Base-by-base conservation (phyloP, 169 alveolate species). In the Plasmodium malariae region DNA sequence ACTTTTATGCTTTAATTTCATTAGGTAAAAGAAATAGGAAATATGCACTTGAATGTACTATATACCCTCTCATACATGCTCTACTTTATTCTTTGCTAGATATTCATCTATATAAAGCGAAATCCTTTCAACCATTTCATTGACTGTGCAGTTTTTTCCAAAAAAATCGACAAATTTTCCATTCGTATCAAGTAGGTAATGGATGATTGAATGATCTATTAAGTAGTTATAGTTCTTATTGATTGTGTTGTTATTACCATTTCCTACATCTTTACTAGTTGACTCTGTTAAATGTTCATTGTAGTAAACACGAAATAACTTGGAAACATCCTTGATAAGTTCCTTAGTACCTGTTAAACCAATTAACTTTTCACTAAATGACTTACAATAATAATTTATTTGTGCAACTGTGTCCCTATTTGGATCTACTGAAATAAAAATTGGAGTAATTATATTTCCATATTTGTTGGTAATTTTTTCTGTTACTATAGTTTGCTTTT, bases 151-250 rank as follows among this genome's bases (percentile, higher is more conserved):
- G 71, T 96, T 96, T 87, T 96, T 96, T 37, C 98, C 98, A 63
- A 94, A 96, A 91, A 96, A 95, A 70, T 96, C 98, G 19, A 96
- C 91, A 76, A 96, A 95, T 71, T 94, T 92, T n/a, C 98, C 98
- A 49, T 95, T 85, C 51, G 85, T 89, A 69, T 95, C 95, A 60
- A 96, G 74, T 74, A 96, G 92, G 67, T 96, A 96, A 57, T 96
- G 98, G 7, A 96, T 96, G 37, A 96, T 96, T 6, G 98, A 96
- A 83, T 96, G 98, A 80, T 96, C 98, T 34, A 96, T 95, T 51
- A 96, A 90, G 73, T 96, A 96, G 73, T 96, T 95, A 37, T 83
- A 59, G 32, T 74, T 88, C 2, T 72, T 67, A 30, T 72, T 59
- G 40, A 93, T 60, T 45, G 94, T 92, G 55, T 88, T 30, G 40